Percentiles rank a stretch among this genome's conserved stretches.
These are phyloP conservation scores for Pyropia yezoensis DNA, from an alignment of 23 red algal species.

Conservation along the genomic window DNA sequence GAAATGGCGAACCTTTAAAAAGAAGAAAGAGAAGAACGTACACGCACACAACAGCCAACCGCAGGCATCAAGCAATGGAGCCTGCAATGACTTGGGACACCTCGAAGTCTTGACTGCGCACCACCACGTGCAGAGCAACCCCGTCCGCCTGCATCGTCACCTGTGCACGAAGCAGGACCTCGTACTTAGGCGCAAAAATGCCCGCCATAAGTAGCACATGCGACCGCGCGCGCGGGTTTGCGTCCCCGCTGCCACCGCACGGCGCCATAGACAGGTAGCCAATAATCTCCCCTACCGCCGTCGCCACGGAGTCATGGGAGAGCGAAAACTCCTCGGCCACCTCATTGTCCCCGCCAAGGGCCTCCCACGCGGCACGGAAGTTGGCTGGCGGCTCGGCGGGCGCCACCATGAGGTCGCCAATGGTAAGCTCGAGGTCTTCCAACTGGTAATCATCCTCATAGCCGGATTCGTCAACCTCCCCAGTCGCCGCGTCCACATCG, in stretches of 20 bases:
- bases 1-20: too few species aligned
- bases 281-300: slow-evolving; percentile 67
- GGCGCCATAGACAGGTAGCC: slow-evolving; percentile 75
- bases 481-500: slow-evolving; percentile 60
- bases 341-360: slow-evolving; percentile 58
- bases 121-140: slow-evolving; percentile 57
- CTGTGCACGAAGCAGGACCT: slow-evolving; percentile 58
- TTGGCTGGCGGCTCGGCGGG: slow-evolving; percentile 34
- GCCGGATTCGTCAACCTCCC: slow-evolving; percentile 67
- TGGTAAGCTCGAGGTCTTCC: slow-evolving; percentile 66
- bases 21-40: too few species aligned
- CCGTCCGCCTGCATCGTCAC: slow-evolving; percentile 43
- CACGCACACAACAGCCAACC: too few species aligned
- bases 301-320: slow-evolving; percentile 68
- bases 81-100: slow-evolving; percentile 63
- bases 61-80: slow-evolving; percentile 23
- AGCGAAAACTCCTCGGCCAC: slow-evolving; percentile 69
- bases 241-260: slow-evolving; percentile 65
- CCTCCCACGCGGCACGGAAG: slow-evolving; percentile 88
- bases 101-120: slow-evolving; percentile 52
- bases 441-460: slow-evolving; percentile 85
- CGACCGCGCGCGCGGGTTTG: slow-evolving; percentile 49
- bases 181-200: slow-evolving; percentile 56
- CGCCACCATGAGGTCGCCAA: slow-evolving; percentile 64
- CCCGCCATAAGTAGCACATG: slow-evolving; percentile 82